Percentiles rank a stretch among this genome's conserved stretches.
phyloP scores from a whole-genome alignment of 768 basidiomycete genomes.

The Mycena leptocephala region DNA sequence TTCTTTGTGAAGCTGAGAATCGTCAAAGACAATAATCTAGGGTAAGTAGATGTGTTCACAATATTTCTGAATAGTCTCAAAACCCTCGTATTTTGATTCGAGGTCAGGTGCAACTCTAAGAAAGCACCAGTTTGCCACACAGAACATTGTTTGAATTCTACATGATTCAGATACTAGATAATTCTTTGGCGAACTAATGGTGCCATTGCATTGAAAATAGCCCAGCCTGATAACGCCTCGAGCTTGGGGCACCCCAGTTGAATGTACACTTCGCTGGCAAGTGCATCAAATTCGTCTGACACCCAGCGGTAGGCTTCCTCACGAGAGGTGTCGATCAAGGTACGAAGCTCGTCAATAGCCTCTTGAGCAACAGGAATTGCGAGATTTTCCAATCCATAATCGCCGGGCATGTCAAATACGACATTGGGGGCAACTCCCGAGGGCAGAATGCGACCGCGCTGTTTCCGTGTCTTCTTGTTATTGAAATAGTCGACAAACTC shows the following conservation, averaged over 20 bases:
- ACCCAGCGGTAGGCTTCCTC: not conserved
- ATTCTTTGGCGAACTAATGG: not conserved
- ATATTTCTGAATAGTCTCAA: conserved; percentile 3
- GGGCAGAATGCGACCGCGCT: conserved; percentile 13
- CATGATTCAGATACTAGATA: not conserved
- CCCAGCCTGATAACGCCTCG: not conserved
- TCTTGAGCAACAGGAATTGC: not conserved
- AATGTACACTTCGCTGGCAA: conserved; percentile 32
- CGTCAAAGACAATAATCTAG: not conserved
- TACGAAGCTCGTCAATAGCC: not conserved
- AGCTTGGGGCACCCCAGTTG: not conserved
- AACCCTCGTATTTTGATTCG: conserved; percentile 6
- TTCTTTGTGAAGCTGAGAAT: conserved; percentile 5
- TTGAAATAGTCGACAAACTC: conserved; percentile 30
- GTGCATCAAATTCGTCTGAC: conserved; percentile 28
- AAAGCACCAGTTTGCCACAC: conserved; percentile 4
- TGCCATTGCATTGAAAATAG: conserved; percentile 5
- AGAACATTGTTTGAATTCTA: conserved; percentile 40
- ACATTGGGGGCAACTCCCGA: conserved; percentile 29
- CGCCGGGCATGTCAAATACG: conserved; percentile 19
- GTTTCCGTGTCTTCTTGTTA: conserved; percentile 23
- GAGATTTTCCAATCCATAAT: conserved; percentile 20
- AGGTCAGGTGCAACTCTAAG: conserved; percentile 2
- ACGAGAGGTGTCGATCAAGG: not conserved
- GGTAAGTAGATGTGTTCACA: not conserved